These are phyloP conservation scores for Penicillium roqueforti DNA, from an alignment of 495 filamentous ascomycete species.

Conservation along the genomic window DNA sequence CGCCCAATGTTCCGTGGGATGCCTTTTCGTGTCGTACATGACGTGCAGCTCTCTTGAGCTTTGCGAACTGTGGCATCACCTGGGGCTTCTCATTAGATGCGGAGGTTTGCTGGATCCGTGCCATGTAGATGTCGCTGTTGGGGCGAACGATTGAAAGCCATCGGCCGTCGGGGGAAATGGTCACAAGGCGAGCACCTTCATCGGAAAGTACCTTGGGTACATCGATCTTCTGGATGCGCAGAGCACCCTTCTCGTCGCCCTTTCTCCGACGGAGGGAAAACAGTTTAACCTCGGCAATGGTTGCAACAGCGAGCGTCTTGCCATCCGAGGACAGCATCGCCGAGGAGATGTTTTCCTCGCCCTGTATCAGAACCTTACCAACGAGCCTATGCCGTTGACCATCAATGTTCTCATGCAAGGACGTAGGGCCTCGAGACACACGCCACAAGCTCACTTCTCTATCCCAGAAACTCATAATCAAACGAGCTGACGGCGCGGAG, in stretches of 20 bases:
- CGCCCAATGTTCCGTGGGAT: slow-evolving; percentile 64
- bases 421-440: slow-evolving; percentile 41
- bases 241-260: slow-evolving; percentile 45
- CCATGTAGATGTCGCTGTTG: slow-evolving; percentile 46
- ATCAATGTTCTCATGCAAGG: slow-evolving; percentile 41
- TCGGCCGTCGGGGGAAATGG: slow-evolving; percentile 48
- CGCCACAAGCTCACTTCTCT: slow-evolving; percentile 83
- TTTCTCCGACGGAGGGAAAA: slow-evolving; percentile 54
- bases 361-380: slow-evolving; percentile 68
- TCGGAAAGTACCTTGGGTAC: slow-evolving; percentile 44
- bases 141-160: slow-evolving; percentile 55
- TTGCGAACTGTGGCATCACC: slow-evolving; percentile 45
- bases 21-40: slow-evolving; percentile 49
- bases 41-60: slow-evolving; percentile 56
- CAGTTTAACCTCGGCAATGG: slow-evolving; percentile 69
- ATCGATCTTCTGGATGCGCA: slow-evolving; percentile 68
- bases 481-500: slow-evolving; percentile 63
- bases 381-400: slow-evolving; percentile 55
- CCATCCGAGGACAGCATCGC: slow-evolving; percentile 71
- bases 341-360: slow-evolving; percentile 83
- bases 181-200: slow-evolving; percentile 62
- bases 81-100: slow-evolving; percentile 34
- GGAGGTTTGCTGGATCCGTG: slow-evolving; percentile 39
- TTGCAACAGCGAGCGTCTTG: slow-evolving; percentile 70
- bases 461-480: slow-evolving; percentile 92